These are phyloP conservation scores for Nepenthes alata DNA, from an alignment of 179 eudicot species.

Conservation along the genomic window DNA sequence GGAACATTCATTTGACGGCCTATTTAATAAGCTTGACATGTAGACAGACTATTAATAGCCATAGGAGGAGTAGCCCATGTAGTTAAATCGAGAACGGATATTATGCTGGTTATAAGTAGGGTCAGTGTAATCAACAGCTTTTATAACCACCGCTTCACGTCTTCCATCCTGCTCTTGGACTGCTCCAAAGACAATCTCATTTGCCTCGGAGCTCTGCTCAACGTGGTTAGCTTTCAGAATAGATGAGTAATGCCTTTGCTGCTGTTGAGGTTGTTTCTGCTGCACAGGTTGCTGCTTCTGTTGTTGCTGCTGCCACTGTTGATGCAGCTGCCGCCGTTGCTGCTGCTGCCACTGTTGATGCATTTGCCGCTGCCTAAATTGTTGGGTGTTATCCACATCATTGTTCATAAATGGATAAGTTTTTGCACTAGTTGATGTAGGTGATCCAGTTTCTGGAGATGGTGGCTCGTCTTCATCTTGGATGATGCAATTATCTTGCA, in stretches of 20 bases:
- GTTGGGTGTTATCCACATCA: slow-evolving; percentile 12
- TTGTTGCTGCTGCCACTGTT: slow-evolving; percentile 14
- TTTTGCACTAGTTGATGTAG: slow-evolving; percentile 5
- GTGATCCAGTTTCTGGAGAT: slow-evolving; percentile 10
- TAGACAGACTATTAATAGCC: slow-evolving; percentile 28
- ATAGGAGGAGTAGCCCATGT: slow-evolving; percentile 64
- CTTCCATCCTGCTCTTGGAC: slow-evolving; percentile 54
- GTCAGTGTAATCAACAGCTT: slow-evolving; percentile 74
- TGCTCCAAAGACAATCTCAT: slow-evolving; percentile 34
- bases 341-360: slow-evolving; percentile 1
- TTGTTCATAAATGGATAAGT: slow-evolving; percentile 3
- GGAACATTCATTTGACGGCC: too few species aligned
- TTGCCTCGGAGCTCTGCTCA: slow-evolving; percentile 24
- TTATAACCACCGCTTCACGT: slow-evolving; percentile 71
- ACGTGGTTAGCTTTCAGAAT: slow-evolving; percentile 7
- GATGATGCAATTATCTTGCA: slow-evolving; percentile 18
- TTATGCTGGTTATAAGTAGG: slow-evolving; percentile 37
- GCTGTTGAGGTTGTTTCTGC: slow-evolving; percentile 9
- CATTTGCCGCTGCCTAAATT: background rate
- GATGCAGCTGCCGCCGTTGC: slow-evolving; percentile 12
- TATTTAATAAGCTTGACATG: too few species aligned
- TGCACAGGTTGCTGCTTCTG: slow-evolving; percentile 2
- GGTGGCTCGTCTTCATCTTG: slow-evolving; percentile 21
- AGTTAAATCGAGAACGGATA: slow-evolving; percentile 59
- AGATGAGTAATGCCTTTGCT: slow-evolving; percentile 6